Percentiles rank a stretch among this genome's conserved stretches.
These are phyloP conservation scores for Rhynchospora pubera DNA, from an alignment of 176 grass and related monocot genomes.

Conservation along the genomic window DNA sequence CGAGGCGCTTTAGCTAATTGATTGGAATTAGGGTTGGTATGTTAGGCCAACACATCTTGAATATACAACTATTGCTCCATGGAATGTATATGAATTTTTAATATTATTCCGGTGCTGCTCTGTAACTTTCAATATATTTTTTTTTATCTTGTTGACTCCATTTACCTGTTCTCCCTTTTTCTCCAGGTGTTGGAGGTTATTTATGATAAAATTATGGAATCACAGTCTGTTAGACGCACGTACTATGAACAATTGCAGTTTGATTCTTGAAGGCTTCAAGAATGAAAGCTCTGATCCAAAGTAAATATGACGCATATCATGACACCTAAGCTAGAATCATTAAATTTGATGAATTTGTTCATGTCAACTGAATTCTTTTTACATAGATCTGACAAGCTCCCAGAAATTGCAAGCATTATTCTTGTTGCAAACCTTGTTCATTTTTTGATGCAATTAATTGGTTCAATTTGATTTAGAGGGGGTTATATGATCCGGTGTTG, in stretches of 20 bases:
- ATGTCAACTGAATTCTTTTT: background rate
- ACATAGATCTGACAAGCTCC: background rate
- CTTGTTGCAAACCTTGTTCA: background rate
- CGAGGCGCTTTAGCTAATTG: background rate
- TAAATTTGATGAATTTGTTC: constrained; percentile 1
- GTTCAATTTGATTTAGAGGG: constrained; percentile 5
- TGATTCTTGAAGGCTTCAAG: constrained; percentile 43
- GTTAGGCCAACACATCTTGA: background rate
- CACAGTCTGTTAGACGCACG: constrained; percentile 65
- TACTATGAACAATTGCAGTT: constrained; percentile 61
- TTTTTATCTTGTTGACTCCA: constrained; percentile 1
- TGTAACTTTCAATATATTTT: background rate
- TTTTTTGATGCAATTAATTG: constrained; percentile 13
- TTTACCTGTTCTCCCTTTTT: background rate
- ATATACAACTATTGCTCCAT: background rate
- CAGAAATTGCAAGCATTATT: background rate
- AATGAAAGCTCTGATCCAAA: constrained; percentile 16
- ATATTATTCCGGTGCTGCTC: background rate
- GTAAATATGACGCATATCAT: constrained; percentile 10
- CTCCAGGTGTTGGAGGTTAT: constrained; percentile 53
- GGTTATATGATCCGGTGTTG: background rate
- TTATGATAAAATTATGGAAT: constrained; percentile 99
- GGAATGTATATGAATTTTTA: background rate
- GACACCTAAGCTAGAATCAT: background rate
- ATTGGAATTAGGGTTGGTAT: background rate